Base-by-base conservation (phyloP, 2,329 filamentous ascomycete genomes). In the Cephalotrichum gorgonifer region DNA sequence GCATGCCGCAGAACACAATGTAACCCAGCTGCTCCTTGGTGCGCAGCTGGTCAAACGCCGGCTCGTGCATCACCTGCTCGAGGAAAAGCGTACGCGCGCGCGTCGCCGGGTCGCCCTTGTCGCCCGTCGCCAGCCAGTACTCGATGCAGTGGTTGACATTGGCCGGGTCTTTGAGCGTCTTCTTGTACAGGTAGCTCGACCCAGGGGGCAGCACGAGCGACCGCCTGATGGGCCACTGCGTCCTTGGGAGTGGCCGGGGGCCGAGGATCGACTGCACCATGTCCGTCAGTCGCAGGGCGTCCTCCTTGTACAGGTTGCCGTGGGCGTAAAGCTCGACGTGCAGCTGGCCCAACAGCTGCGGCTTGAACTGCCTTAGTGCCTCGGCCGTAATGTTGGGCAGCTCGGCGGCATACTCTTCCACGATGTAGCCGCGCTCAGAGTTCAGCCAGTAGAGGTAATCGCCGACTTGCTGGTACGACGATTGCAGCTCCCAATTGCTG, bases 11-110 rank as follows among this genome's bases (percentile, higher is more conserved):
- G 66, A 91, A 95, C 1, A 98, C 91, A 48, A 98, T 87, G 58
- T 98, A 98, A 12, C 93, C 93, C 6, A 98, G 83, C 67, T 98
- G 91, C 64, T 98, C 91, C 66, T 97, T 96, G 41, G 93, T 97
- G 45, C 93, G 81, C 7, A 98, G 75, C 64, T 95, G 89, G 65
- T 98, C 88, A 61, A 97, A 98, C 8, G 86, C 86, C 4, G 90
- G 90, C 68, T 98, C 93, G 50, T 95, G 86, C 0, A 88, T 83
- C 69, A 98, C 86, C 65, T 97, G 93, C 25, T 88, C 85, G 39
- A 96, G 76, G 6, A 98, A 74, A 39, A 94, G 73, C 1, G 87
- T 76, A 64, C 86, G 89, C 14, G 90, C 86, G 17, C 88, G 80
- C 12, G 86, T 65, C 6, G 66, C 61, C n/a, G 82, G 76, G 59